Evolutionary conservation across 257 asterid species (phyloP).

Genomic region (Asclepias syriaca): DNA sequence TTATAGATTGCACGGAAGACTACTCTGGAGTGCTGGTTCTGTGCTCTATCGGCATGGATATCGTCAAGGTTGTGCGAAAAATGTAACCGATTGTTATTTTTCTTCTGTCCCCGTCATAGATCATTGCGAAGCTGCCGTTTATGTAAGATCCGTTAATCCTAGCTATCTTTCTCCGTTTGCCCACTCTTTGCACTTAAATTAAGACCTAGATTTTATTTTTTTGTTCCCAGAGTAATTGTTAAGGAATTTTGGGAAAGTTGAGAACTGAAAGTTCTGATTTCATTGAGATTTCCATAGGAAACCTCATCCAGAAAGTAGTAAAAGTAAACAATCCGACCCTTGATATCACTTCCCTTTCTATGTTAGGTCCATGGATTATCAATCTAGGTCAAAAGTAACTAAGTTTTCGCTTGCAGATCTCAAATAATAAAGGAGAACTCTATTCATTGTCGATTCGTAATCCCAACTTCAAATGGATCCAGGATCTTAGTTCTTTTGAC

Average conservation of each 20-base stretch:
- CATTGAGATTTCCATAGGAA: neutral
- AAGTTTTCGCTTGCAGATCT: slow-evolving; percentile 42
- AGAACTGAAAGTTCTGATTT: neutral
- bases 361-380: neutral
- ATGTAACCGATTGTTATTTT: slow-evolving; percentile 58
- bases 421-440: slow-evolving; percentile 70
- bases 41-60: slow-evolving; percentile 70
- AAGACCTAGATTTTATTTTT: neutral
- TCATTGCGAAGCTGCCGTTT: slow-evolving; percentile 90
- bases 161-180: neutral
- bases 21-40: slow-evolving; percentile 85
- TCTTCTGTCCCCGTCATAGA: slow-evolving; percentile 69
- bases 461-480: slow-evolving; percentile 81
- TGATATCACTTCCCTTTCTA: neutral
- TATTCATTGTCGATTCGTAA: slow-evolving; percentile 71
- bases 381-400: neutral
- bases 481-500: slow-evolving; percentile 70
- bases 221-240: neutral
- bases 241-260: neutral
- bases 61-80: slow-evolving; percentile 82
- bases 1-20: slow-evolving; percentile 49
- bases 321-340: neutral
- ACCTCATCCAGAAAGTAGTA: neutral
- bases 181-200: neutral
- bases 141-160: slow-evolving; percentile 38